Percentiles rank a stretch among this genome's conserved stretches.
These are phyloP conservation scores for Hirsutella rhossiliensis DNA, from an alignment of 2,329 filamentous ascomycete genomes.

Conservation along the genomic window DNA sequence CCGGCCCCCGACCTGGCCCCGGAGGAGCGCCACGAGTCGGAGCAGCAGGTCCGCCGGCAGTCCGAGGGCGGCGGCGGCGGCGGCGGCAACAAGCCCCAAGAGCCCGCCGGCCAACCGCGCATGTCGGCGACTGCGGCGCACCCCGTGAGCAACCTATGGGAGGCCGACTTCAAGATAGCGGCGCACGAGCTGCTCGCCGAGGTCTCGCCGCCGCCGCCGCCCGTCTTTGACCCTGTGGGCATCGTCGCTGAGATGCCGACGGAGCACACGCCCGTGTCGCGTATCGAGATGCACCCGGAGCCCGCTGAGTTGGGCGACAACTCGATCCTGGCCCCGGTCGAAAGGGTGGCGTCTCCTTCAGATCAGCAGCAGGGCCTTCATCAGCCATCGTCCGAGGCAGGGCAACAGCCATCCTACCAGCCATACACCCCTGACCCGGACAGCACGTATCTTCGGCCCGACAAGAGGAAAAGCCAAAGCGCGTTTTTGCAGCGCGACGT, in stretches of 20 bases:
- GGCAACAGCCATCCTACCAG: conserved; percentile 3
- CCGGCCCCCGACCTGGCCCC: conserved; percentile 30
- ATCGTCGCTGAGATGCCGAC: conserved; percentile 35
- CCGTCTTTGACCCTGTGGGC: conserved; percentile 27
- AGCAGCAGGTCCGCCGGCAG: conserved; percentile 33
- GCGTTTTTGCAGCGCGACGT: conserved; percentile 13
- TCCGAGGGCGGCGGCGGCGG: neutral
- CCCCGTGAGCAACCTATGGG: conserved; percentile 20
- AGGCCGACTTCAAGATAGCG: conserved; percentile 19
- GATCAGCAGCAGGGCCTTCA: neutral
- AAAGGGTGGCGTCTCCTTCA: conserved; percentile 12
- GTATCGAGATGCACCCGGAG: conserved; percentile 28
- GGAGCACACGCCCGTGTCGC: conserved; percentile 25
- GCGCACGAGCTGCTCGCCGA: conserved; percentile 19
- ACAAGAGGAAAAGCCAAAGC: neutral
- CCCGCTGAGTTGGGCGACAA: conserved; percentile 33
- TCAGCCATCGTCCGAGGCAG: neutral
- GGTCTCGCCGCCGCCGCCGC: conserved; percentile 8
- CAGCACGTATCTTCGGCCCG: conserved; percentile 1
- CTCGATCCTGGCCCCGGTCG: conserved; percentile 21
- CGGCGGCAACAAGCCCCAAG: neutral
- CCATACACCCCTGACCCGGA: conserved; percentile 4
- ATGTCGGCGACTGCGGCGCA: conserved; percentile 22
- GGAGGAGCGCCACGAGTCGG: conserved; percentile 40
- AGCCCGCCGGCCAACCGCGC: conserved; percentile 5